Base-by-base conservation (phyloP, 2,329 filamentous ascomycete genomes). In the Pseudophaeomoniella oleicola region DNA sequence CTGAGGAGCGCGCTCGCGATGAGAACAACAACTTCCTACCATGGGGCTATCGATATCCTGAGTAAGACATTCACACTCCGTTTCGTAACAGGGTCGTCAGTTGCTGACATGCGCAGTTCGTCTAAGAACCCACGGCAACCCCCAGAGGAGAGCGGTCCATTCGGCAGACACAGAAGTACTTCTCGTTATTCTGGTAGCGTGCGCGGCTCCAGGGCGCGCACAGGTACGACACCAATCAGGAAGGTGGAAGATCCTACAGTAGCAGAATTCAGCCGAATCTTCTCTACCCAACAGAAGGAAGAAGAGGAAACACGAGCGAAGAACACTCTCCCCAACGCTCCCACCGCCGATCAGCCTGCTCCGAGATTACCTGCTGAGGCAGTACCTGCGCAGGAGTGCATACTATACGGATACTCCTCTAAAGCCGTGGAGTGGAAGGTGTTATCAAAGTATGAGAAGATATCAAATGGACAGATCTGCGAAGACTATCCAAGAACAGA, bases 401-500 rank as follows among this genome's bases (percentile, higher is more conserved):
- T 94, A 38, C 67, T 96, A 12, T 82, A 87, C 46, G 88, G 88
- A 18, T 94, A 87, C 58, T 74, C 56, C 63, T 78, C 59, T 69
- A 85, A 64, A 46, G 66, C 71, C 3, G 54, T 57, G 5, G 71
- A 77, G 52, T 94, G 90, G 71, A 85, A 87, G 17, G 86, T 86
- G 19, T 78, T 96, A 48, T 77, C 81, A 46, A 83, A 84, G 59
- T 96, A 81, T 61, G 88, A 94, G 63, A 73, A 78, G 41, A 76
- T 93, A 30, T 88, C 83, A 4, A 59, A 62, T 19, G 87, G 87
- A 16, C 64, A 75, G 43, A 84, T 94, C 53, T 87, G 87, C 58
- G 88, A 96, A 61, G 87, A 94, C 59, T 96, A 96, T 58, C 76
- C 86, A 5, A 78, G 88, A 43, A 78, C 82, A 44, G 80, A 88